These are phyloP conservation scores for Penicillium sp. DNA, from an alignment of 2,329 filamentous ascomycete species.

Conservation along the genomic window DNA sequence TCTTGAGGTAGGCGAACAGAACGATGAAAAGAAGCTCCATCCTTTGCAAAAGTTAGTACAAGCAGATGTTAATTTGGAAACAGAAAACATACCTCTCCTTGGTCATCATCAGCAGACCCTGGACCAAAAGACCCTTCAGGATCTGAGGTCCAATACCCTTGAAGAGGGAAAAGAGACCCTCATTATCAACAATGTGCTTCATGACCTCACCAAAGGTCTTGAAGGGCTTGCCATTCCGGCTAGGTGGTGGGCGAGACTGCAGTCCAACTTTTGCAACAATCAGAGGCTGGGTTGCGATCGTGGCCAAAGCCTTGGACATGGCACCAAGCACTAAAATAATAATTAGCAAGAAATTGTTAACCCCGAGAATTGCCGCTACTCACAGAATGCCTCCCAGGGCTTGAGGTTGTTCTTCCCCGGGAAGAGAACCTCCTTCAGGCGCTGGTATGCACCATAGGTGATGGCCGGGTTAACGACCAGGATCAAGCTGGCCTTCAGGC, in stretches of 20 bases:
- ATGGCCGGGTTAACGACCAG: slow-evolving; percentile 52
- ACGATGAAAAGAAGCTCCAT: slow-evolving; percentile 87
- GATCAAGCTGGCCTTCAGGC: slow-evolving; percentile 21
- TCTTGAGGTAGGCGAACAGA: slow-evolving; percentile 77
- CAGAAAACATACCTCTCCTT: slow-evolving; percentile 72
- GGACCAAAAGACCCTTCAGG: slow-evolving; percentile 86
- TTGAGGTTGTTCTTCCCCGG: slow-evolving; percentile 72
- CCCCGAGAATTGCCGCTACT: slow-evolving; percentile 43
- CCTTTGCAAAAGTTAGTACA: slow-evolving; percentile 44
- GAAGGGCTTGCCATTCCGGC: slow-evolving; percentile 84
- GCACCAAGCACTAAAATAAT: slow-evolving; percentile 72
- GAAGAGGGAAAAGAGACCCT: slow-evolving; percentile 81
- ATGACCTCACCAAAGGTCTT: slow-evolving; percentile 93
- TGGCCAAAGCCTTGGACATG: slow-evolving; percentile 88
- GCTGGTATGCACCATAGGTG: slow-evolving; percentile 95
- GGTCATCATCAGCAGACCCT: slow-evolving; percentile 98
- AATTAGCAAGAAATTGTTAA: slow-evolving; percentile 13
- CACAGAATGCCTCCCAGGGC: slow-evolving; percentile 88
- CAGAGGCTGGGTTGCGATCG: slow-evolving; percentile 86
- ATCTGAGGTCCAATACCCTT: slow-evolving; percentile 97
- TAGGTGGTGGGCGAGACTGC: slow-evolving; percentile 85
- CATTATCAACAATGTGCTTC: slow-evolving; percentile 86
- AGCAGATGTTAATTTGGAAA: not conserved
- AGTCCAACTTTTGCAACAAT: slow-evolving; percentile 98
- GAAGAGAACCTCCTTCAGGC: slow-evolving; percentile 74